phyloP scores from a whole-genome alignment of 208 protist genomes.

The Trypanosomatidae sp. region DNA sequence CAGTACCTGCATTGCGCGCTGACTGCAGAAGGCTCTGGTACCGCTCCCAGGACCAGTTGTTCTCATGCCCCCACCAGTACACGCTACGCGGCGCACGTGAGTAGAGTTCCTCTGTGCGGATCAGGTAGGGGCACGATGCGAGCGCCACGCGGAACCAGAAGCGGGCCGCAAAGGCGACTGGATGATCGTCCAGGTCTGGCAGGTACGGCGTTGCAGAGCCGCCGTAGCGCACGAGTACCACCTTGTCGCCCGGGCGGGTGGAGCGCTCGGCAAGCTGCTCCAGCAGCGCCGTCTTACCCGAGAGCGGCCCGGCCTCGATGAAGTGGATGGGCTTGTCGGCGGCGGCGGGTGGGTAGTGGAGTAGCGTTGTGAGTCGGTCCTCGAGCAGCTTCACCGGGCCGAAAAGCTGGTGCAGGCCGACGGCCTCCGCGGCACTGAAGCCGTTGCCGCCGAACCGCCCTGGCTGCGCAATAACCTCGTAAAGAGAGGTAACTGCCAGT shows the following conservation, averaged over 20 bases:
- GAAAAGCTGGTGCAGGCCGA: conserved; percentile 77
- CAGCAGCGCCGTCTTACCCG: conserved; percentile 77
- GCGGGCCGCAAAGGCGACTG: conserved; percentile 68
- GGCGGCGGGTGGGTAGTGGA: conserved; percentile 57
- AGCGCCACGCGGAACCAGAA: conserved; percentile 88
- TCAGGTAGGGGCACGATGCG: conserved; percentile 64
- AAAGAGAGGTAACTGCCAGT: conserved; percentile 59
- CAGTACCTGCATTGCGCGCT: conserved; percentile 21
- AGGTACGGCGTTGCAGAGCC: conserved; percentile 72
- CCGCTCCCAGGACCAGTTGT: conserved; percentile 80
- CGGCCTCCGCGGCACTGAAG: conserved; percentile 58
- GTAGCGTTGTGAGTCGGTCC: conserved; percentile 62
- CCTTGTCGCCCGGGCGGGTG: conserved; percentile 41
- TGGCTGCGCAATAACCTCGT: conserved; percentile 50
- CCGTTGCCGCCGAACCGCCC: conserved; percentile 55
- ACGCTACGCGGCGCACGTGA: conserved; percentile 65
- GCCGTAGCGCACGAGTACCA: conserved; percentile 73
- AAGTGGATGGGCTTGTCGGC: conserved; percentile 74
- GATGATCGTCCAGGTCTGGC: conserved; percentile 81
- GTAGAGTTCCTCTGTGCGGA: conserved; percentile 79
- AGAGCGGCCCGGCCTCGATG: conserved; percentile 64
- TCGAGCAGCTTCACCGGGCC: conserved; percentile 78
- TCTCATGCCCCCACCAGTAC: conserved; percentile 72
- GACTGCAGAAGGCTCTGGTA: conserved; percentile 54
- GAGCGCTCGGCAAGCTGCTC: conserved; percentile 57